Conservation (phyloP, 352 stramenopile genomes). For the Phytopythium boreale region DNA sequence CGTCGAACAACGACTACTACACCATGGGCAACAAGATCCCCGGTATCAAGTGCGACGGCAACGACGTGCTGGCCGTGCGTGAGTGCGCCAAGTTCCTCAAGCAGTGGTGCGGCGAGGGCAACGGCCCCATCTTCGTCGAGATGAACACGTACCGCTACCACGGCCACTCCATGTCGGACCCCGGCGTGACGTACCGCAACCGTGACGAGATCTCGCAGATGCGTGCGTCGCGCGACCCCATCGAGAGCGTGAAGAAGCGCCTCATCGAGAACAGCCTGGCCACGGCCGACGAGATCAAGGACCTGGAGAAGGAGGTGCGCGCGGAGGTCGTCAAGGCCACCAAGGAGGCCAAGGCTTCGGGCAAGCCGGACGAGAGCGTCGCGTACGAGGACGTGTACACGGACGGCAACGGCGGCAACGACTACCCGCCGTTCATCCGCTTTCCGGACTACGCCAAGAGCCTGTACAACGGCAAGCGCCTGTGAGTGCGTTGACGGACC, state of each 20-base stretch:
- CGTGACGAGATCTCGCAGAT: constrained; percentile 99
- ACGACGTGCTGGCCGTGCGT: constrained; percentile 97
- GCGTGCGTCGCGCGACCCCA: constrained; percentile 96
- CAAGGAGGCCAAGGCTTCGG: constrained; percentile 90
- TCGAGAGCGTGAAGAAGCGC: constrained; percentile 98
- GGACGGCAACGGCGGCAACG: constrained; percentile 87
- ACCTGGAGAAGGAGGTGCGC: constrained; percentile 98
- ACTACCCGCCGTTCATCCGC: constrained; percentile 95
- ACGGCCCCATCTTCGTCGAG: constrained; percentile 99
- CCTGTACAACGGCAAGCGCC: constrained; percentile 82
- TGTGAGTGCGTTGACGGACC: constrained; percentile 9
- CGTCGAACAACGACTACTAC: constrained; percentile 98
- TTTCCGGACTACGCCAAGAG: constrained; percentile 97
- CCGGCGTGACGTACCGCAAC: constrained; percentile 99
- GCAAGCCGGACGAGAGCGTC: constrained; percentile 38
- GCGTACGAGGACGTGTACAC: constrained; percentile 90
- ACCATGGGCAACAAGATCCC: constrained; percentile 99
- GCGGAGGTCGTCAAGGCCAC: constrained; percentile 96
- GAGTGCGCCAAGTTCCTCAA: constrained; percentile 98
- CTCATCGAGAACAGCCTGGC: constrained; percentile 93
- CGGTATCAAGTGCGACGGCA: constrained; percentile 98
- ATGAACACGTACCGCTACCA: constrained; percentile 99
- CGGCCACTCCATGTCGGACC: constrained; percentile 99
- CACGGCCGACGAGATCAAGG: constrained; percentile 98
- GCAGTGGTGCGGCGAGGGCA: constrained; percentile 94